Evolutionary conservation across 2,329 filamentous ascomycete genomes (phyloP).

Genomic region (Arthrocladium fulminans): DNA sequence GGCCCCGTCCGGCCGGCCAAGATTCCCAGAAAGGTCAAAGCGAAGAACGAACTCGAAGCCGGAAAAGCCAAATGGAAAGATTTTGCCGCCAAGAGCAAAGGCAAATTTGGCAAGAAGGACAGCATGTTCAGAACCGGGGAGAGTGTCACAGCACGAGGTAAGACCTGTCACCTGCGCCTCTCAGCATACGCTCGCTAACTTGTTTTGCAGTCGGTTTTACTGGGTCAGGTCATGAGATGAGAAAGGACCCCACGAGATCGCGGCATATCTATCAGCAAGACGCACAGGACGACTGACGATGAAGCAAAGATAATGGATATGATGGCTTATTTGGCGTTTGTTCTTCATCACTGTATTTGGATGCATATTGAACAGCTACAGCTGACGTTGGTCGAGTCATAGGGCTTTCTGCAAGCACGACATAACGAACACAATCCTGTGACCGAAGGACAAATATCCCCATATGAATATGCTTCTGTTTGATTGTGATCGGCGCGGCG

Average conservation of each 20-base stretch:
- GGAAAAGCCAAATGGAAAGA: conserved; percentile 93
- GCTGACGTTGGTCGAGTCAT: background rate
- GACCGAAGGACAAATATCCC: background rate
- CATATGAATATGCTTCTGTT: background rate
- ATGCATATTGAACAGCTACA: background rate
- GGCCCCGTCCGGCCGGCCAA: conserved; percentile 54
- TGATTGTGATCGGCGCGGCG: too few relatives aligned
- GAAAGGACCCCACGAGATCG: conserved; percentile 74
- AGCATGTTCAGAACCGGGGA: conserved; percentile 96
- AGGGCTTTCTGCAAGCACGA: background rate
- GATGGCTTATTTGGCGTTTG: background rate
- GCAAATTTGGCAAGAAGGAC: conserved; percentile 69
- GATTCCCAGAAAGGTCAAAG: conserved; percentile 69
- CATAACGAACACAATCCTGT: background rate
- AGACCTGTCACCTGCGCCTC: too few relatives aligned
- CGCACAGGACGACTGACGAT: conserved; percentile 43
- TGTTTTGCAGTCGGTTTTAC: conserved; percentile 75
- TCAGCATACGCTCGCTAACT: conserved; percentile 22
- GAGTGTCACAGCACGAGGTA: conserved; percentile 76
- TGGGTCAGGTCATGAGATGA: conserved; percentile 90
- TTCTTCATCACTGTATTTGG: background rate
- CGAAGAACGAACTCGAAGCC: conserved; percentile 82
- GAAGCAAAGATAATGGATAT: background rate
- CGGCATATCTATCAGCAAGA: conserved; percentile 76
- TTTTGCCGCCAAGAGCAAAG: conserved; percentile 66